Conservation (phyloP, 495 filamentous ascomycete genomes). For the Lasiosphaeriaceae sp. region DNA sequence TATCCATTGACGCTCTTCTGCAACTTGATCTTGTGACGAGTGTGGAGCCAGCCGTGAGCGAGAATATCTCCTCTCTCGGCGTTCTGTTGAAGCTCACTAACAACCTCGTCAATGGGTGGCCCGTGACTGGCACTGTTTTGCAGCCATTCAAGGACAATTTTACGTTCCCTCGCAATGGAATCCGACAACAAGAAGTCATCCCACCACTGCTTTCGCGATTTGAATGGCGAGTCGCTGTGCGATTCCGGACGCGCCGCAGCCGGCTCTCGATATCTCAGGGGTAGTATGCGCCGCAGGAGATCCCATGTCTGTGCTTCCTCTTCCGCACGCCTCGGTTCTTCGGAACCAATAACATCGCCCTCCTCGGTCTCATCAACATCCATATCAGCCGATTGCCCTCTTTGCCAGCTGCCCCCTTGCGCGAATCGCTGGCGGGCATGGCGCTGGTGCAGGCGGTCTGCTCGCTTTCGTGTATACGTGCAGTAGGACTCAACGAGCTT, state of each 20-base stretch:
- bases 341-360: constrained; percentile 26
- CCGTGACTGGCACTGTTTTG: constrained; percentile 63
- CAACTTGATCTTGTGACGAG: constrained; percentile 81
- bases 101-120: constrained; percentile 69
- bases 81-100: constrained; percentile 67
- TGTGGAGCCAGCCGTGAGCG: constrained; percentile 87
- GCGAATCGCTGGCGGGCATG: constrained; percentile 44
- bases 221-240: constrained; percentile 22
- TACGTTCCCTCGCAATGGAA: constrained; percentile 58
- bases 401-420: constrained; percentile 57
- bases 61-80: constrained; percentile 62
- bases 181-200: constrained; percentile 47
- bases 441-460: constrained; percentile 33
- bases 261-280: constrained; percentile 45
- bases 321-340: constrained; percentile 38
- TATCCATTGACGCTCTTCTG: constrained; percentile 71
- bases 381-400: constrained; percentile 59
- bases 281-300: constrained; percentile 60
- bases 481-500: constrained; percentile 42
- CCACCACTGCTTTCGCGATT: constrained; percentile 36
- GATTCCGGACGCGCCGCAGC: constrained; percentile 26
- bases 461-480: constrained; percentile 35
- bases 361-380: constrained; percentile 51
- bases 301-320: constrained; percentile 86
- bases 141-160: constrained; percentile 77